Evolutionary conservation across 1,284 basidiomycete genomes (phyloP).

Genomic region (Agaricales sp.): DNA sequence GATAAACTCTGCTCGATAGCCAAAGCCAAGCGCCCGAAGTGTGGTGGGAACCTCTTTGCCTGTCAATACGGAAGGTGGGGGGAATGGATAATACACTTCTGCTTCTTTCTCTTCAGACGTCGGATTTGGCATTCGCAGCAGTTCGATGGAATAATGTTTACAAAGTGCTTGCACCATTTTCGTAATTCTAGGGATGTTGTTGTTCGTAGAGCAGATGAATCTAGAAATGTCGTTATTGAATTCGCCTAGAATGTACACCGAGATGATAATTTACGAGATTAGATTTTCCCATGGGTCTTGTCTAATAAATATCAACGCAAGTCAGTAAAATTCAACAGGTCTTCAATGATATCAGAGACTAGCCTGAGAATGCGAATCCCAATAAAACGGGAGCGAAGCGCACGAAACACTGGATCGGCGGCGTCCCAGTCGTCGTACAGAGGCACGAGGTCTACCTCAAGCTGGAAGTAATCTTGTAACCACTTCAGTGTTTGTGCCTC

Average conservation of each 20-base stretch:
- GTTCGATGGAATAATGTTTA: slow-evolving; percentile 55
- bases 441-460: slow-evolving; percentile 63
- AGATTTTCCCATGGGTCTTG: slow-evolving; percentile 97
- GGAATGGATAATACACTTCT: slow-evolving; percentile 74
- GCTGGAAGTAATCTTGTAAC: slow-evolving; percentile 86
- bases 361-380: slow-evolving; percentile 37
- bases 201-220: slow-evolving; percentile 98
- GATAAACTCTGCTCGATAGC: slow-evolving; percentile 90
- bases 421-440: slow-evolving; percentile 76
- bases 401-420: slow-evolving; percentile 69
- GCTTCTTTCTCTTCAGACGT: slow-evolving; percentile 18
- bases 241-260: slow-evolving; percentile 1
- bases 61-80: slow-evolving; percentile 63
- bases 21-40: slow-evolving; percentile 84
- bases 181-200: slow-evolving; percentile 89
- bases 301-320: slow-evolving; percentile 55
- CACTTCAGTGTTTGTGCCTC: slow-evolving; percentile 63
- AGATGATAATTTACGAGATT: slow-evolving; percentile 74
- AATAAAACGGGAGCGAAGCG: slow-evolving; percentile 48
- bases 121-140: slow-evolving; percentile 45
- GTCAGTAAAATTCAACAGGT: not conserved
- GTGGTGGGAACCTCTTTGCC: slow-evolving; percentile 47
- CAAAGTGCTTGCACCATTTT: slow-evolving; percentile 79
- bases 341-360: not conserved
- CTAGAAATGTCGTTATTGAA: slow-evolving; percentile 27